Percentiles rank a stretch among this genome's conserved stretches.
phyloP scores from a whole-genome alignment of 345 rosid genomes.

The Camelina sativa region DNA sequence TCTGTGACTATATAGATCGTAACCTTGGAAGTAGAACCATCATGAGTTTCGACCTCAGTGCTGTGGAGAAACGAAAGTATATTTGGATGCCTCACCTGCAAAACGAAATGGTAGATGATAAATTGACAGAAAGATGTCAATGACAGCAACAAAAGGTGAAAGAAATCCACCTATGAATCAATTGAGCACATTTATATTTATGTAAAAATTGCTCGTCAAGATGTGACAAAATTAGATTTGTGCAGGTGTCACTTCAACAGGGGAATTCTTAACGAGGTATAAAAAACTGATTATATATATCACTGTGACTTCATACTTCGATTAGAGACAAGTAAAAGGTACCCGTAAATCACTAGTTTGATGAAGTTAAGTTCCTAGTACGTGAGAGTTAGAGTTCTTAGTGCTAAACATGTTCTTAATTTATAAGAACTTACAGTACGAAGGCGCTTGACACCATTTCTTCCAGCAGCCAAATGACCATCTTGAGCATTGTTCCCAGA shows the following conservation, averaged over 20 bases:
- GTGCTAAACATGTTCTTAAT: conserved; percentile 17
- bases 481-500: conserved; percentile 85
- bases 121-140: conserved; percentile 14
- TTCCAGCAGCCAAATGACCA: conserved; percentile 89
- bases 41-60: conserved; percentile 84
- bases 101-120: conserved; percentile 27
- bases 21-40: conserved; percentile 69
- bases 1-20: conserved; percentile 95
- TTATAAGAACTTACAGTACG: conserved; percentile 70
- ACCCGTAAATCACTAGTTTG: neutral
- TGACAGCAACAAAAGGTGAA: conserved; percentile 13
- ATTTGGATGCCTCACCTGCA: conserved; percentile 97
- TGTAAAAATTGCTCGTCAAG: neutral
- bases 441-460: conserved; percentile 98
- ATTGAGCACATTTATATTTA: conserved; percentile 2
- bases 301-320: neutral
- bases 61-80: conserved; percentile 92
- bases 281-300: conserved; percentile 6
- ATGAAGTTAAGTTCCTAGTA: conserved; percentile 4
- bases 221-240: conserved; percentile 1
- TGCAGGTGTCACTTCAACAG: conserved; percentile 15
- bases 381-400: neutral
- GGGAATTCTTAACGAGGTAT: conserved; percentile 3
- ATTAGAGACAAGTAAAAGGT: conserved; percentile 4
- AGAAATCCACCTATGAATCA: conserved; percentile 11